A percentile compares a stretch with the other conserved stretches of the same genome.
These are phyloP conservation scores for Leccinum subrobustum DNA, from an alignment of 1,284 basidiomycete genomes.

Conservation along the genomic window DNA sequence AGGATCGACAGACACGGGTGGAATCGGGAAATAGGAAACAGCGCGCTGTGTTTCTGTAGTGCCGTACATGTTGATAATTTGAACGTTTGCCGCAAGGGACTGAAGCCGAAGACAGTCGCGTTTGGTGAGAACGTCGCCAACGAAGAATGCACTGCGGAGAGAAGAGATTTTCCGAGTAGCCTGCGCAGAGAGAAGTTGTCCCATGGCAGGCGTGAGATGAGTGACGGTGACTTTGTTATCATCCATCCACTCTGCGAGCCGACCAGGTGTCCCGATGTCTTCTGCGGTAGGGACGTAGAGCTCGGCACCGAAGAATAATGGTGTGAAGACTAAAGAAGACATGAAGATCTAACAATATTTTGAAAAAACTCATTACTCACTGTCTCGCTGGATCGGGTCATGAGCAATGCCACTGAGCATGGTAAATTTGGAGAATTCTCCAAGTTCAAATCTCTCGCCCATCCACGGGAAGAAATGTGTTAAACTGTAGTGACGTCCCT, in stretches of 20 bases:
- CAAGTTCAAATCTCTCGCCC: constrained; percentile 84
- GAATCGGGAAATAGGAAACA: constrained; percentile 96
- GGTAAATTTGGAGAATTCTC: constrained; percentile 83
- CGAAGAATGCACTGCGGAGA: constrained; percentile 93
- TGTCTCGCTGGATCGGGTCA: constrained; percentile 98
- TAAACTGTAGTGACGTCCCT: constrained; percentile 61
- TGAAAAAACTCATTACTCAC: constrained; percentile 49
- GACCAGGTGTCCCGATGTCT: constrained; percentile 96
- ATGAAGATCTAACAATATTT: constrained; percentile 6
- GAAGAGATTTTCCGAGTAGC: constrained; percentile 88
- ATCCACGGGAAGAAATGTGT: constrained; percentile 90
- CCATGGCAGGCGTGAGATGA: constrained; percentile 98
- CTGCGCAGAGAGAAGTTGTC: constrained; percentile 96
- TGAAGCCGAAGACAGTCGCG: constrained; percentile 96
- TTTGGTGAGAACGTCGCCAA: constrained; percentile 99
- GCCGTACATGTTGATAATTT: constrained; percentile 99
- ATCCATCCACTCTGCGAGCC: constrained; percentile 99
- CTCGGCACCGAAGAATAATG: constrained; percentile 95
- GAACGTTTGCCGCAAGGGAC: constrained; percentile 88
- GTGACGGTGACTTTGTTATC: constrained; percentile 88
- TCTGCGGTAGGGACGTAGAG: constrained; percentile 96
- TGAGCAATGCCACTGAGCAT: constrained; percentile 99
- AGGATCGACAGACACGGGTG: constrained; percentile 79
- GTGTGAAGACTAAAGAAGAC: constrained; percentile 83
- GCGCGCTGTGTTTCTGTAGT: constrained; percentile 99